Conservation (phyloP, 2,329 filamentous ascomycete genomes). For the Colletotrichum ledebouriae region DNA sequence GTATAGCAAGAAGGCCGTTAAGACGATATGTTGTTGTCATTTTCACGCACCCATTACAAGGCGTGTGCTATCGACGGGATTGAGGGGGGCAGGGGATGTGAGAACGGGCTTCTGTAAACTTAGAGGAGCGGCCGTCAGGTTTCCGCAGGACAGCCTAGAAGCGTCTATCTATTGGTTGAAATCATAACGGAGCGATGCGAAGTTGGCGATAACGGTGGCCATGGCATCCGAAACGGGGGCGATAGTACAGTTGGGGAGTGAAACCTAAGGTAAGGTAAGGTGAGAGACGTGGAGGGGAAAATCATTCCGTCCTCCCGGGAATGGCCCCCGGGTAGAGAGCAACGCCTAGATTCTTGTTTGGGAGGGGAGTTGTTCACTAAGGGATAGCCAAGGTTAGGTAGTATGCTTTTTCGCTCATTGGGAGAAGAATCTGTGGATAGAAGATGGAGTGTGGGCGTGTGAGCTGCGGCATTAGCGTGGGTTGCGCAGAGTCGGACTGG, state of each 20-base stretch:
- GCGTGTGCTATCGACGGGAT: not conserved
- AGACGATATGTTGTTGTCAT: not conserved
- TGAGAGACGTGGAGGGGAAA: not conserved
- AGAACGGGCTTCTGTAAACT: too few relatives aligned
- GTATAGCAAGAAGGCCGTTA: not conserved
- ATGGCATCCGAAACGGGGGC: too few relatives aligned
- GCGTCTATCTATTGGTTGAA: too few relatives aligned
- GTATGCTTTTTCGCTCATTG: not conserved
- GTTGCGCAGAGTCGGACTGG: not conserved
- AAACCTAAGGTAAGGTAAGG: too few relatives aligned
- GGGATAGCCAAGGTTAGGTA: not conserved
- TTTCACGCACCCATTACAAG: not conserved
- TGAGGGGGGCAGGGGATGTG: not conserved
- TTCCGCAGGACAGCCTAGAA: not conserved
- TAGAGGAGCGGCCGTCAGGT: too few relatives aligned
- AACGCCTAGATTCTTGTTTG: too few relatives aligned
- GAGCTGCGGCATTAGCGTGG: constrained; percentile 15
- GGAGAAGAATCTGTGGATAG: not conserved
- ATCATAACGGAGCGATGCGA: not conserved
- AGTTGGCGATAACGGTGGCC: not conserved
- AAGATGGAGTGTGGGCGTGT: not conserved
- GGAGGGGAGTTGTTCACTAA: not conserved
- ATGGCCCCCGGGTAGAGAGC: constrained; percentile 6
- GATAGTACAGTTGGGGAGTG: not conserved
- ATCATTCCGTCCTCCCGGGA: constrained; percentile 6